Conservation (phyloP, 257 asterid genomes). For the Nicotiana undulata region DNA sequence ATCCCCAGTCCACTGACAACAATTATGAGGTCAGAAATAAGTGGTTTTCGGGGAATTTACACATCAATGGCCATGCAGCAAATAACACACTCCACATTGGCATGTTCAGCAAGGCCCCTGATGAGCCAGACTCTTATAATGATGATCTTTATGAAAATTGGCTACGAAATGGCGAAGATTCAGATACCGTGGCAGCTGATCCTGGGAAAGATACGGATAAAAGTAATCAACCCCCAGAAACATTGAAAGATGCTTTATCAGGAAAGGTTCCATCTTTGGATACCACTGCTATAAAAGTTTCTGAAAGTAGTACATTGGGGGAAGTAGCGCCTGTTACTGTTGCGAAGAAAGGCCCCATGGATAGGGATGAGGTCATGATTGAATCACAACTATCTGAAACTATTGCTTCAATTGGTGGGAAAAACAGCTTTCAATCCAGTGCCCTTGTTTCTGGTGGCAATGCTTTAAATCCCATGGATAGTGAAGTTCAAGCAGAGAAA, state of each 20-base stretch:
- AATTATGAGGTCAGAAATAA: slow-evolving; percentile 20
- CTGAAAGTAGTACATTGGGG: slow-evolving; percentile 2
- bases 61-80: slow-evolving; percentile 18
- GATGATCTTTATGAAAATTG: slow-evolving; percentile 57
- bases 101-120: slow-evolving; percentile 18
- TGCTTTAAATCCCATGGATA: slow-evolving; percentile 8
- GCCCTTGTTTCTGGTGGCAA: slow-evolving; percentile 3
- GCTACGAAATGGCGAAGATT: slow-evolving; percentile 34
- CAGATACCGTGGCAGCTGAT: slow-evolving; percentile 27
- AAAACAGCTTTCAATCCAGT: background rate
- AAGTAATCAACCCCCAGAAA: slow-evolving; percentile 13
- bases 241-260: slow-evolving; percentile 5
- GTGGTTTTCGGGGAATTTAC: slow-evolving; percentile 19
- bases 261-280: slow-evolving; percentile 14
- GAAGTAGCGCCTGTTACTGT: slow-evolving; percentile 10
- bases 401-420: background rate
- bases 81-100: slow-evolving; percentile 18
- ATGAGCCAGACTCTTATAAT: slow-evolving; percentile 36
- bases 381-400: slow-evolving; percentile 22
- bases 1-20: slow-evolving; percentile 18
- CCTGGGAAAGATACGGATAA: slow-evolving; percentile 10
- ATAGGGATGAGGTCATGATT: slow-evolving; percentile 30
- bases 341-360: slow-evolving; percentile 5
- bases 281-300: slow-evolving; percentile 3
- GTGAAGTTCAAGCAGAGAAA: slow-evolving; percentile 15